Evolutionary conservation across 495 filamentous ascomycete species (phyloP).

Genomic region (Darksidea phi): DNA sequence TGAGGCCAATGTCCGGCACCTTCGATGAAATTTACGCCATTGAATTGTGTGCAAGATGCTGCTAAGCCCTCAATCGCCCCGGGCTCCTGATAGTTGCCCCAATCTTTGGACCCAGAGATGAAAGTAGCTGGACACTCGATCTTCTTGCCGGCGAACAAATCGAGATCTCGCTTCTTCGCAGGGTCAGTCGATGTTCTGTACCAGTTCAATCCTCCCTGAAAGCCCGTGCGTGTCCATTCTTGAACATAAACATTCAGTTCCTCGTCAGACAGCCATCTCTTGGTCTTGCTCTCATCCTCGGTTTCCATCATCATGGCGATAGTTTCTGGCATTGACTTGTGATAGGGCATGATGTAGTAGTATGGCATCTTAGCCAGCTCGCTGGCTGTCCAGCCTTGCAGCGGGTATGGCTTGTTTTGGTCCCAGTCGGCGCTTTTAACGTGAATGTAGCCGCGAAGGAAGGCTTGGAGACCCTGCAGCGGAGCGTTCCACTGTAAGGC

Average conservation of each 20-base stretch:
- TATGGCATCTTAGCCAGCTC: conserved; percentile 60
- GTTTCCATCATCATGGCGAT: conserved; percentile 54
- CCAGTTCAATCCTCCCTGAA: conserved; percentile 71
- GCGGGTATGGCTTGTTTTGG: conserved; percentile 53
- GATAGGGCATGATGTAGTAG: conserved; percentile 67
- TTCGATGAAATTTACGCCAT: conserved; percentile 53
- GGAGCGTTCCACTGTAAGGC: conserved; percentile 59
- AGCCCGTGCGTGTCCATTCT: conserved; percentile 65
- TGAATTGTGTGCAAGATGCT: conserved; percentile 54
- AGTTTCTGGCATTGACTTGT: conserved; percentile 57
- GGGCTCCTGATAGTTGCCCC: conserved; percentile 67
- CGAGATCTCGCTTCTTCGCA: conserved; percentile 51
- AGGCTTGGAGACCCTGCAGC: conserved; percentile 53
- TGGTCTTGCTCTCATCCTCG: conserved; percentile 45
- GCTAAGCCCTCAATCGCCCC: conserved; percentile 60
- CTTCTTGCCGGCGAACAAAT: conserved; percentile 60
- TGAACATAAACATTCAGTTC: conserved; percentile 60
- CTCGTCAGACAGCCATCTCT: conserved; percentile 54
- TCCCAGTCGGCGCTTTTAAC: conserved; percentile 64
- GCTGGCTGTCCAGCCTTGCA: conserved; percentile 55
- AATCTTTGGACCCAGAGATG: conserved; percentile 61
- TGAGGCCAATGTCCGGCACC: conserved; percentile 67
- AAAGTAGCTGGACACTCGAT: conserved; percentile 62
- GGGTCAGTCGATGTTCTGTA: conserved; percentile 60
- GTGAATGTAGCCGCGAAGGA: conserved; percentile 67